phyloP scores from a whole-genome alignment of 805 yeast species.

The Alloascoidea africana region DNA sequence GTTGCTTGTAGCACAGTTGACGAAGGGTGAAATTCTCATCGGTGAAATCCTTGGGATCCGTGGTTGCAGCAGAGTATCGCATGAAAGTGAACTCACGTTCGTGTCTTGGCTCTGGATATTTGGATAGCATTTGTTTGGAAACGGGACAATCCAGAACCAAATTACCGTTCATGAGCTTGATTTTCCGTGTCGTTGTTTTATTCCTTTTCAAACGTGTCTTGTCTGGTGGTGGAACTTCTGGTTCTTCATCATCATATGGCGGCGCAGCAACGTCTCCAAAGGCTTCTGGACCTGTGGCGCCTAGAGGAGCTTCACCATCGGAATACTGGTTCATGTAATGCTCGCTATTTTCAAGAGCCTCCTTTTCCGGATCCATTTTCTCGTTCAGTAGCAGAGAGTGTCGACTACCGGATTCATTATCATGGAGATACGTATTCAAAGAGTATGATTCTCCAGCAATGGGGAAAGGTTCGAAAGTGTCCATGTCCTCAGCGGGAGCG shows the following conservation, averaged over 20 bases:
- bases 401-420: too few relatives aligned
- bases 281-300: too few relatives aligned
- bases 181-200: conserved; percentile 47
- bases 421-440: conserved; percentile 16
- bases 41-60: conserved; percentile 67
- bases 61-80: conserved; percentile 90
- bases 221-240: conserved; percentile 12
- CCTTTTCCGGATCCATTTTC: too few relatives aligned
- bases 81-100: conserved; percentile 64
- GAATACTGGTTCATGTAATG: conserved; percentile 5
- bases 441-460: conserved; percentile 21
- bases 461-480: conserved; percentile 18
- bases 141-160: conserved; percentile 83
- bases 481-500: conserved; percentile 14
- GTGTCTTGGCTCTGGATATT: conserved; percentile 35
- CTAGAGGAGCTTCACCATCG: too few relatives aligned
- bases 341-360: conserved; percentile 8
- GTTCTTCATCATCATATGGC: conserved; percentile 8
- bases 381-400: too few relatives aligned
- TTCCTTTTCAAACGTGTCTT: conserved; percentile 19
- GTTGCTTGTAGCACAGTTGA: conserved; percentile 62
- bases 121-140: conserved; percentile 48
- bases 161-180: conserved; percentile 65
- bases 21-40: conserved; percentile 56
- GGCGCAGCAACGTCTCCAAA: conserved; percentile 4